Percentiles rank a stretch among this genome's conserved stretches.
phyloP scores from a whole-genome alignment of 2,329 filamentous ascomycete genomes.

The Magnaporthiopsis poae region DNA sequence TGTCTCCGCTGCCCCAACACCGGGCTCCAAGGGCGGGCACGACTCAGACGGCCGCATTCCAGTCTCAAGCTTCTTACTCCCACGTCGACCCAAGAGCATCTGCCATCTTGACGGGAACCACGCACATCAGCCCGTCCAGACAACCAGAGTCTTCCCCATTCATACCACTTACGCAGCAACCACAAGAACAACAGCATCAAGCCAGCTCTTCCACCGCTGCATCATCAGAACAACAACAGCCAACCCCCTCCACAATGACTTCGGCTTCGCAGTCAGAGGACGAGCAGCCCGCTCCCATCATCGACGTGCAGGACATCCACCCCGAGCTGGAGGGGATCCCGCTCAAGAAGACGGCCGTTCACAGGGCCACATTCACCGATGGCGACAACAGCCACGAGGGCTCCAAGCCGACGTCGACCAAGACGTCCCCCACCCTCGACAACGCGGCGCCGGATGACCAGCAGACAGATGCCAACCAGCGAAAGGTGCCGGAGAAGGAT shows the following conservation, averaged over 20 bases:
- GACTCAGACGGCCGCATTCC: background rate
- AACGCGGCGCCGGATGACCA: conserved; percentile 12
- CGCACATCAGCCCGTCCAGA: conserved; percentile 1
- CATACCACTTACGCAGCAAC: background rate
- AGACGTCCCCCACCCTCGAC: conserved; percentile 15
- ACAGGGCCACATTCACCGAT: conserved; percentile 41
- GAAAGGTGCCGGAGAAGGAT: conserved; percentile 26
- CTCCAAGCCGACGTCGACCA: conserved; percentile 20
- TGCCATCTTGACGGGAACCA: background rate
- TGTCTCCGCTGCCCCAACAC: background rate
- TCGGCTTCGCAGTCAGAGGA: conserved; percentile 12
- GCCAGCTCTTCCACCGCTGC: background rate
- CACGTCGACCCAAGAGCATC: background rate
- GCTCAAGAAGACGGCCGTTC: conserved; percentile 43
- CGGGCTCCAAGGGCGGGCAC: no score
- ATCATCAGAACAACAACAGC: conserved; percentile 9
- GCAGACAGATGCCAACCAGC: conserved; percentile 11
- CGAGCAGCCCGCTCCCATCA: conserved; percentile 32
- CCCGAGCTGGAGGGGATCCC: conserved; percentile 51
- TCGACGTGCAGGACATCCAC: conserved; percentile 49
- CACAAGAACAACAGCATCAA: background rate
- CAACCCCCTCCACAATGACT: conserved; percentile 4
- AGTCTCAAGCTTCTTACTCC: background rate
- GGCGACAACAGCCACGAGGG: conserved; percentile 17
- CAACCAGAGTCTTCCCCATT: conserved; percentile 6